Conservation (phyloP, 371 early-diverging fungal species). For the Catenaria anguillulae region DNA sequence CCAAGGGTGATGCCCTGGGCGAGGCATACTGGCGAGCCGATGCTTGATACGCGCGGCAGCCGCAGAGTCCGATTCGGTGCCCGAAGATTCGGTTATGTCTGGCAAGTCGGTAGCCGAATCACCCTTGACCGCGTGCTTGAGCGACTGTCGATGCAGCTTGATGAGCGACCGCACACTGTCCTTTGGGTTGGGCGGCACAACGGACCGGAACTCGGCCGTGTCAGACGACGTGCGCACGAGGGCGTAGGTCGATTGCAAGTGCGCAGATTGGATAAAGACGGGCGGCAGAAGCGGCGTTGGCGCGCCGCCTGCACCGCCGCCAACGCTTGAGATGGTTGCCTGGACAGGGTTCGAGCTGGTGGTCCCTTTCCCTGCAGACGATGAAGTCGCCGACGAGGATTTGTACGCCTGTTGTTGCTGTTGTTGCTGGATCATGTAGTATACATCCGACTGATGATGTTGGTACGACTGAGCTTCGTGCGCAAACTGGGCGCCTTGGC, state of each 20-base stretch:
- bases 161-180: too few relatives aligned
- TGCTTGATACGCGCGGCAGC: too few relatives aligned
- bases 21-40: background rate
- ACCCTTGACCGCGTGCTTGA: background rate
- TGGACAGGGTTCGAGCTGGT: too few relatives aligned
- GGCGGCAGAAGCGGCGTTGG: background rate
- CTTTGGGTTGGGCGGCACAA: too few relatives aligned
- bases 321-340: too few relatives aligned
- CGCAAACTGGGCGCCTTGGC: too few relatives aligned
- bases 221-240: background rate
- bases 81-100: background rate
- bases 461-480: too few relatives aligned
- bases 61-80: background rate
- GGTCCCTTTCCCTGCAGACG: too few relatives aligned
- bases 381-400: too few relatives aligned
- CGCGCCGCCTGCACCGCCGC: conserved; percentile 19
- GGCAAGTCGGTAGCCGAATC: background rate
- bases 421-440: too few relatives aligned
- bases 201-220: background rate
- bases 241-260: background rate
- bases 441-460: too few relatives aligned
- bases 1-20: background rate
- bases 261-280: background rate
- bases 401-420: too few relatives aligned
- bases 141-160: background rate